Conservation (phyloP, 371 early-diverging fungal genomes). For the Apophysomyces ossiformis region DNA sequence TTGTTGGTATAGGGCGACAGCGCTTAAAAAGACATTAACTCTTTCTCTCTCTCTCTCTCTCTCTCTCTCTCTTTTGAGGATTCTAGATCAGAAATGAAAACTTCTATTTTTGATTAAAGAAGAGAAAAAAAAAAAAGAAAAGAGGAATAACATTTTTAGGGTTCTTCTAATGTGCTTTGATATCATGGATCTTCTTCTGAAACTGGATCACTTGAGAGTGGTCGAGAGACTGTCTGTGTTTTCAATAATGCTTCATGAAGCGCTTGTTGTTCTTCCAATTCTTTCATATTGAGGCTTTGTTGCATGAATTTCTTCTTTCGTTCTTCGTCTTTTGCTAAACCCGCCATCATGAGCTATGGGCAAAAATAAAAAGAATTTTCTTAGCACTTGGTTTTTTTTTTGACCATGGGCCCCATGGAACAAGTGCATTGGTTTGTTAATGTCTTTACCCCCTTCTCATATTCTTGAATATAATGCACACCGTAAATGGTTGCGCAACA, state of each 20-base stretch:
- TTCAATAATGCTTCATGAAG: slow-evolving; percentile 49
- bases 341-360: slow-evolving; percentile 40
- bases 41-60: background rate
- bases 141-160: too few species aligned
- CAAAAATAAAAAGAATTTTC: slow-evolving; percentile 1
- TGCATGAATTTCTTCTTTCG: slow-evolving; percentile 44
- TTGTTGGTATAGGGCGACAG: background rate
- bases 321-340: slow-evolving; percentile 42
- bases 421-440: background rate
- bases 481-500: slow-evolving; percentile 51
- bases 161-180: background rate
- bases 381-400: background rate
- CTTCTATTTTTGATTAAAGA: too few species aligned
- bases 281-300: slow-evolving; percentile 44
- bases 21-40: slow-evolving; percentile 12
- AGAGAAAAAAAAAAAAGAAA: too few species aligned
- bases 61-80: background rate
- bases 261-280: slow-evolving; percentile 51
- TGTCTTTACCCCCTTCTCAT: slow-evolving; percentile 48
- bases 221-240: slow-evolving; percentile 44
- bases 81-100: too few species aligned
- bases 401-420: background rate
- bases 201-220: slow-evolving; percentile 42
- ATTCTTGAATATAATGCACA: slow-evolving; percentile 54
- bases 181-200: slow-evolving; percentile 33